A percentile compares a stretch with the other conserved stretches of the same genome.
These are phyloP conservation scores for Nitzschia sp. DNA, from an alignment of 108 stramenopile genomes.

Conservation along the genomic window DNA sequence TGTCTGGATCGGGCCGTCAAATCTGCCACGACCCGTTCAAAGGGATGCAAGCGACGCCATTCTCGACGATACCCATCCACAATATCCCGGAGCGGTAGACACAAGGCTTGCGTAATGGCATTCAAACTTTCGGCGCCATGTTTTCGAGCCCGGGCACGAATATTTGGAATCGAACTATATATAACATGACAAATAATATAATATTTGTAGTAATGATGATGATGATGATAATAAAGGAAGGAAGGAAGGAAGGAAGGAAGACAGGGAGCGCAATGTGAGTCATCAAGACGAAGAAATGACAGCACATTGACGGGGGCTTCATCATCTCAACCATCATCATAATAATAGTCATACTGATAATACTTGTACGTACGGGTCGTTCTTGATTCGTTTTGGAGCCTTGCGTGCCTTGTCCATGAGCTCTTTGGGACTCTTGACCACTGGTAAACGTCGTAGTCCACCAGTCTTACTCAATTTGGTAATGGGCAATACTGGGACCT, in stretches of 20 bases:
- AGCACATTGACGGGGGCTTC: too few relatives aligned
- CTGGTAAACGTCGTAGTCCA: conserved; percentile 73
- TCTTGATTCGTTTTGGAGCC: conserved; percentile 35
- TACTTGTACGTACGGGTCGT: conserved; percentile 38
- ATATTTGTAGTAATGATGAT: neutral
- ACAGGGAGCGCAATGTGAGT: too few relatives aligned
- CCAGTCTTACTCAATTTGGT: conserved; percentile 50
- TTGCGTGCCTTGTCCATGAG: conserved; percentile 64
- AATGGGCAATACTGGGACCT: neutral
- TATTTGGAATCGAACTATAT: conserved; percentile 40
- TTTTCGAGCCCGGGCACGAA: conserved; percentile 68
- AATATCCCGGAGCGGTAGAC: conserved; percentile 78
- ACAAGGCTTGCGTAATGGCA: conserved; percentile 72
- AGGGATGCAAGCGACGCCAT: conserved; percentile 85
- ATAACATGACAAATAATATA: neutral
- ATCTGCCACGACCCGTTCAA: conserved; percentile 91
- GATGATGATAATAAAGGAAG: too few relatives aligned
- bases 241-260: too few relatives aligned
- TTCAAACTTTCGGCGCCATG: conserved; percentile 80
- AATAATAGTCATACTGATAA: neutral
- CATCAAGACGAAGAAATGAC: too few relatives aligned
- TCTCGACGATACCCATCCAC: conserved; percentile 77
- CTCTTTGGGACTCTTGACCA: conserved; percentile 70
- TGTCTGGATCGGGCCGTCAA: conserved; percentile 78
- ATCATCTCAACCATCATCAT: too few relatives aligned